Evolutionary conservation across 1,284 basidiomycete species (phyloP), one percentile per base, ranked within the genome.

Genomic region (Farysia itapuensis): DNA sequence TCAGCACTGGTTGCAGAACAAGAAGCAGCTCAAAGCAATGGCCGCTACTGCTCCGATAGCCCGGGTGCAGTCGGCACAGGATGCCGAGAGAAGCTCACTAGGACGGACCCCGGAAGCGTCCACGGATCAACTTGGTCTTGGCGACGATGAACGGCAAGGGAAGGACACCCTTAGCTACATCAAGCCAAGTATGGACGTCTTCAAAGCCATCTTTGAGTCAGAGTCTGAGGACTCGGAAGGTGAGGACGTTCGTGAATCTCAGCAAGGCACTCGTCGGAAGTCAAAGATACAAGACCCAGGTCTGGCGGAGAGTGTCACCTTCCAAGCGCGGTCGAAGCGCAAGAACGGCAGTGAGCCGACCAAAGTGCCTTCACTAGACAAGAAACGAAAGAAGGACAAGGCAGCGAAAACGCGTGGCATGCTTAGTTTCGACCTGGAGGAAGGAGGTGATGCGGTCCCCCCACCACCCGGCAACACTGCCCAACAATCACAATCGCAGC

Each of bases 281-380:
- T 39, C 49, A 1, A 59, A 52, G 38, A 38, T 59, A 28, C 56
- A 52, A 18, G 42, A 59, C 13, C 45, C 49, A 30, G 20, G 35
- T 9, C 21, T 39, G 5, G 49, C 41, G 4, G 18, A 35, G 3
- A 37, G 39, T 3, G 42, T 56, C 6, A 14, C 49, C 7, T 61
- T 61, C n/a, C 40, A 46, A 14, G 35, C 50, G 3, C 28, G 47
- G 2, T 6, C 44, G 9, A 61, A 56, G 24, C 43, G 48, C 18
- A 48, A 33, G 48, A 40, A 12, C 25, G 12, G 3, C 16, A 23
- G 8, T 38, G 12, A 1, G 42, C 4, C 4, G 30, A 35, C 18
- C 21, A 94, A 83, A 24, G 90, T 92, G 31, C 89, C 89, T 63
- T 95, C 83, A 30, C 88, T 91, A 80, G 94, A 94, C 36, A 84